Base-by-base conservation (phyloP, 108 stramenopile genomes). In the Cyclotella baltica region DNA sequence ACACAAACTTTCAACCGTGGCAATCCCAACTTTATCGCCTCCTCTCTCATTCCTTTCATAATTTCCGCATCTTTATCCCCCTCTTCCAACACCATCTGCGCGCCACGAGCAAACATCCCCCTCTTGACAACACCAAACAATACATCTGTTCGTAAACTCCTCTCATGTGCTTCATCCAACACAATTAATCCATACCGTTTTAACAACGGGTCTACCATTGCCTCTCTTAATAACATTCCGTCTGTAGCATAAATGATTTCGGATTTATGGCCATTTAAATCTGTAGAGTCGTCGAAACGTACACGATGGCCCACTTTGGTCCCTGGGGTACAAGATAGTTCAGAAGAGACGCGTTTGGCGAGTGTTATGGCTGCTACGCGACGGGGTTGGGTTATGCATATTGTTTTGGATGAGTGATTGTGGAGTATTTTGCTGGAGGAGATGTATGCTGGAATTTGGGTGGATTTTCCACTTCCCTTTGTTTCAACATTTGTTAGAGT, bases 111-210 rank as follows among this genome's bases (percentile, higher is more conserved):
- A 40, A 83, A 65, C 87, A 90, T 85, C 35, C 93, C 95, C 29
- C 93, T 74, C 25, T 89, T 84, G 10, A 98, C 88, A 15, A 99
- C 89, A 30, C 96, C 96, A 73, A 97, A 96, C 69, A 99, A 83
- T 11, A 99, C 90, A 77, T 99, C 98, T 29, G 98, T 99, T 67
- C 97, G 92, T 34, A 99, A 68, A 18, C 95, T 93, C 31, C 98
- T 88, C 80, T 99, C 98, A 83, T 99, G 98, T 0, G 97, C 94
- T 85, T 99, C 99, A 74, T 99, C 99, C 53, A 99, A 80, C 10
- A 98, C 86, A 22, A 99, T 62, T 43, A 96, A 80, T 6, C 85
- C 83, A 86, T 99, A 99, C 20, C 83, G 27, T 19, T 73, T 68
- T 28, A 99, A 80, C 37, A 95, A 72, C 3, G 95, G 92, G 85